Evolutionary conservation across 371 early-diverging fungal genomes (phyloP).

Genomic region (Syncephalastrum monosporum): DNA sequence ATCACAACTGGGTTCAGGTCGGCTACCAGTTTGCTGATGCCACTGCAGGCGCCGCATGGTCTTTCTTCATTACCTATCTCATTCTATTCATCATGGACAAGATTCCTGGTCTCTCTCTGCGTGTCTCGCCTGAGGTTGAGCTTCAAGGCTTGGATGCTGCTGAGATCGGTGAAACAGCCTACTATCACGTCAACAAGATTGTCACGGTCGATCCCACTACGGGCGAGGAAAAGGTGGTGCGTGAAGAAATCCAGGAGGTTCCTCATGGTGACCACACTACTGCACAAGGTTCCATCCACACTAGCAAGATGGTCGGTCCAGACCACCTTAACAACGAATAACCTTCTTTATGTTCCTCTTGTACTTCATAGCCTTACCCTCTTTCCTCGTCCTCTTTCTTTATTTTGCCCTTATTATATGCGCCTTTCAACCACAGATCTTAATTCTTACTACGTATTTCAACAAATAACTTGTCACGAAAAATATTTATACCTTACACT

Average conservation of each 20-base stretch:
- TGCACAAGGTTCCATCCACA: conserved; percentile 7
- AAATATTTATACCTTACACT: no score
- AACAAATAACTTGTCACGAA: no score
- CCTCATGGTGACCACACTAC: conserved; percentile 3
- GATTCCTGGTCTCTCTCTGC: conserved; percentile 72
- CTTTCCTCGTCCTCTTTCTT: no score
- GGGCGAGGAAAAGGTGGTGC: conserved; percentile 26
- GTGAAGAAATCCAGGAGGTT: conserved; percentile 27
- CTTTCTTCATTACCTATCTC: conserved; percentile 69
- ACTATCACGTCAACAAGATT: conserved; percentile 45
- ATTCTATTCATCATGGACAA: conserved; percentile 74
- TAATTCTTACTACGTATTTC: no score
- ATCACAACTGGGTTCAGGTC: conserved; percentile 76
- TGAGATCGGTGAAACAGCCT: conserved; percentile 77
- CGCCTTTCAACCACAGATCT: no score
- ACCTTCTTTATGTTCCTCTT: not conserved
- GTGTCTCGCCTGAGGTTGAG: conserved; percentile 69
- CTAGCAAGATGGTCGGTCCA: conserved; percentile 4
- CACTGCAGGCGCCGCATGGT: conserved; percentile 71
- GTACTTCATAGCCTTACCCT: no score
- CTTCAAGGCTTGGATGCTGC: conserved; percentile 71
- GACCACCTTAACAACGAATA: conserved; percentile 7
- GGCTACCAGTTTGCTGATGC: conserved; percentile 78
- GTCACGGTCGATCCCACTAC: conserved; percentile 28
- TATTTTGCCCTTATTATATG: no score